Evolutionary conservation across 2,329 filamentous ascomycete genomes (phyloP).

Genomic region (Reticulascus tulasneorum): DNA sequence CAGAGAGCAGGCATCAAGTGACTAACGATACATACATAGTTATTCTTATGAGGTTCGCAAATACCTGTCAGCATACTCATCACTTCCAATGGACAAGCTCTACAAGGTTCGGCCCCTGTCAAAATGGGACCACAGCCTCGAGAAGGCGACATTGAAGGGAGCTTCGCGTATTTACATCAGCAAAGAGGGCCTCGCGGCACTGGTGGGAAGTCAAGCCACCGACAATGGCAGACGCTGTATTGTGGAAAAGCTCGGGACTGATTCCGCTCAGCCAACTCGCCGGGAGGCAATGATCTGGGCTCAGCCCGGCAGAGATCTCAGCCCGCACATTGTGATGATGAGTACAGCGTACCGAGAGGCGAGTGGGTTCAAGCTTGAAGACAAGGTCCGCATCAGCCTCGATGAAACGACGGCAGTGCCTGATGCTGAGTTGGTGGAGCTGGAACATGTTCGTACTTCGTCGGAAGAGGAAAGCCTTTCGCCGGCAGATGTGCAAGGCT

Average conservation of each 20-base stretch:
- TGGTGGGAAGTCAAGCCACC: conserved; percentile 37
- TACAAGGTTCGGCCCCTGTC: conserved; percentile 39
- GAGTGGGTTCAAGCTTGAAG: conserved; percentile 68
- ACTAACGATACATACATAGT: no score
- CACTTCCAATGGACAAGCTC: no score
- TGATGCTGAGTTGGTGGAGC: conserved; percentile 50
- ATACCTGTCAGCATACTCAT: no score
- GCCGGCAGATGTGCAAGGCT: conserved; percentile 26
- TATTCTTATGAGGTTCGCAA: no score
- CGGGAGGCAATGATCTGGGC: conserved; percentile 48
- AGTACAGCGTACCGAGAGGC: conserved; percentile 69
- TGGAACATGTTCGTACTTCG: conserved; percentile 5
- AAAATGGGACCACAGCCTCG: conserved; percentile 30
- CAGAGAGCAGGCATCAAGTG: no score
- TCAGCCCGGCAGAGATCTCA: conserved; percentile 55
- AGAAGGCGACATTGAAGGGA: conserved; percentile 37
- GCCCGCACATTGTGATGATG: conserved; percentile 66
- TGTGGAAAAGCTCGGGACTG: conserved; percentile 27
- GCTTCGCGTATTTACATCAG: conserved; percentile 45
- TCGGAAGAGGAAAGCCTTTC: conserved; percentile 6
- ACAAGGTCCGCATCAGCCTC: conserved; percentile 59
- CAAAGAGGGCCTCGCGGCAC: conserved; percentile 40
- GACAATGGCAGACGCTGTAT: conserved; percentile 40
- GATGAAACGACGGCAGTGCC: conserved; percentile 46
- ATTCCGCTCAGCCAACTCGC: conserved; percentile 18